Evolutionary conservation across 2,329 filamentous ascomycete genomes (phyloP).

Genomic region (Colletotrichum siamense): DNA sequence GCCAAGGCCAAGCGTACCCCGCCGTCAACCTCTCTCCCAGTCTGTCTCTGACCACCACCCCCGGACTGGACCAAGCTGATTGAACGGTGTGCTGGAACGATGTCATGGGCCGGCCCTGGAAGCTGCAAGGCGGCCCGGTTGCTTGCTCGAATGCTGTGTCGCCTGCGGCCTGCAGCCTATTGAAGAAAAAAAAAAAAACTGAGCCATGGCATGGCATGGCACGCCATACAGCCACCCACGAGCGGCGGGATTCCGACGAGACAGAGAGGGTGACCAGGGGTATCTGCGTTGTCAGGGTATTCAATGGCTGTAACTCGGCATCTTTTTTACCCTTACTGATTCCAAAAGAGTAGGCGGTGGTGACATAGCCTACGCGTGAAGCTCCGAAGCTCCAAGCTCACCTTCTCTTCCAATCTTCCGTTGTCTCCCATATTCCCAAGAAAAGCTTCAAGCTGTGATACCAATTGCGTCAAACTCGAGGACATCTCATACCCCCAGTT

Average conservation of each 20-base stretch:
- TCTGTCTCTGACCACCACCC: conserved; percentile 8
- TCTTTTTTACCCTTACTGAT: neutral
- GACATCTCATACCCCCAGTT: neutral
- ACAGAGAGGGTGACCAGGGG: neutral
- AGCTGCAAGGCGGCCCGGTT: neutral
- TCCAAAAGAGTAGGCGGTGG: conserved; percentile 16
- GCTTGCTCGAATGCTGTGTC: neutral
- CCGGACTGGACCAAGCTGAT: neutral
- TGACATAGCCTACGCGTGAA: conserved; percentile 1
- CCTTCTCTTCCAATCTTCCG: neutral
- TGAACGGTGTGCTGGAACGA: conserved; percentile 5
- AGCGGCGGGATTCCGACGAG: neutral
- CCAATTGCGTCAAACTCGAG: neutral
- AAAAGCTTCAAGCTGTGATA: neutral
- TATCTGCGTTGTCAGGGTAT: neutral
- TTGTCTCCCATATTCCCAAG: neutral
- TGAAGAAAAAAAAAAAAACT: neutral
- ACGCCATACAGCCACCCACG: neutral
- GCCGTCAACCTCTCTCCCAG: neutral
- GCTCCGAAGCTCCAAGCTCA: conserved; percentile 11
- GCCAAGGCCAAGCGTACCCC: conserved; percentile 1
- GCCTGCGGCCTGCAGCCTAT: neutral
- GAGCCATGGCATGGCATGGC: neutral
- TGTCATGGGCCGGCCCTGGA: conserved; percentile 6
- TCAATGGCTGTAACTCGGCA: neutral